phyloP scores from a whole-genome alignment of 1,284 basidiomycete species.

The Cystobasidiaceae sp. region DNA sequence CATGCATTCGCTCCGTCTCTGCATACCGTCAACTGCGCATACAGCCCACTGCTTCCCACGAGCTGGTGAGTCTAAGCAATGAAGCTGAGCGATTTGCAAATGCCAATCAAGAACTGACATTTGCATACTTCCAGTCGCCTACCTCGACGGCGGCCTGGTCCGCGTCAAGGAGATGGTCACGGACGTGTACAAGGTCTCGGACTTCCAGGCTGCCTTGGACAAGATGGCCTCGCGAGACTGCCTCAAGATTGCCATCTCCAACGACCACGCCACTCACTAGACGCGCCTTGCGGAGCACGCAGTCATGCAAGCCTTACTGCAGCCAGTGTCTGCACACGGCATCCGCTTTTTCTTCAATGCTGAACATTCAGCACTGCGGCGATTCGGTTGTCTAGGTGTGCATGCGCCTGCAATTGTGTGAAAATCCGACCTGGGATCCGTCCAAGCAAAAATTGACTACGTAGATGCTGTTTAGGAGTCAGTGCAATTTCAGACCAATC shows the following conservation, averaged over 20 bases:
- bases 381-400: too few species aligned
- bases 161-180: conserved; percentile 70
- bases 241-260: conserved; percentile 16
- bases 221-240: conserved; percentile 60
- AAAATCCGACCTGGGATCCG: too few species aligned
- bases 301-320: too few species aligned
- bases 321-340: too few species aligned
- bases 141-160: conserved; percentile 76
- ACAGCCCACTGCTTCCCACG: background rate
- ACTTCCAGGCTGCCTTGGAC: conserved; percentile 74
- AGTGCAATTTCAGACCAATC: too few species aligned
- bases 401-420: too few species aligned
- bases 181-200: conserved; percentile 65
- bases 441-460: too few species aligned
- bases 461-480: too few species aligned
- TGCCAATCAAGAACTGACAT: background rate
- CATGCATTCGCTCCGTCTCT: background rate
- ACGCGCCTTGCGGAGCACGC: background rate
- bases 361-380: too few species aligned
- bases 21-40: background rate
- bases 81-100: background rate
- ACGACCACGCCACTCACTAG: background rate
- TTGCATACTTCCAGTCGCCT: conserved; percentile 62
- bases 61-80: background rate
- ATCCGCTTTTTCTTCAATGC: too few species aligned